phyloP scores from a whole-genome alignment of 495 filamentous ascomycete genomes.

The Trichocladium uniseriatum region DNA sequence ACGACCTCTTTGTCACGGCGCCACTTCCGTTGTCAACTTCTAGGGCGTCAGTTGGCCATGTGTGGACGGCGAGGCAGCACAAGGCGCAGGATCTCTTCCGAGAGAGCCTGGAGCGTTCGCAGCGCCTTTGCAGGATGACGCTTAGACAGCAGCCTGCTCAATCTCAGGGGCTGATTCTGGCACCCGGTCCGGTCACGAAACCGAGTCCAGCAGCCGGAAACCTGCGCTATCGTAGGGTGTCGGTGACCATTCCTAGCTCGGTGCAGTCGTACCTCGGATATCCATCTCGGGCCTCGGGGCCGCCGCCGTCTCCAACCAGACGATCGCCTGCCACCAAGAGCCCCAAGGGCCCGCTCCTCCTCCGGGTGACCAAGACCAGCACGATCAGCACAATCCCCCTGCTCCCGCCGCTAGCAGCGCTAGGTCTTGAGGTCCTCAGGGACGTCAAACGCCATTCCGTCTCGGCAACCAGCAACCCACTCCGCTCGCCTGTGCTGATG shows the following conservation, averaged over 20 bases:
- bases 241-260: not conserved
- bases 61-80: slow-evolving; percentile 2
- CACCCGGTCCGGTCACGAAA: not conserved
- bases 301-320: slow-evolving; percentile 4
- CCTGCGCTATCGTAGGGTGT: not conserved
- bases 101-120: slow-evolving; percentile 10
- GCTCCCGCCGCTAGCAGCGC: slow-evolving; percentile 7
- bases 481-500: not conserved
- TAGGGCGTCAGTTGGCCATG: not conserved
- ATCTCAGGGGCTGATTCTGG: slow-evolving; percentile 1
- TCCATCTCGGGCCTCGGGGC: slow-evolving; percentile 1
- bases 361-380: slow-evolving; percentile 12
- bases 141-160: slow-evolving; percentile 1
- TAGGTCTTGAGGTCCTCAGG: not conserved
- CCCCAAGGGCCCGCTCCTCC: slow-evolving; percentile 8
- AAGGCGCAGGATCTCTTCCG: slow-evolving; percentile 9
- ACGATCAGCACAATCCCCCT: slow-evolving; percentile 12
- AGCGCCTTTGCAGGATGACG: slow-evolving; percentile 5
- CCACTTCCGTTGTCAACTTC: not conserved
- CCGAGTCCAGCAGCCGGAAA: not conserved
- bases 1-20: slow-evolving; percentile 9
- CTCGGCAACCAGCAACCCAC: slow-evolving; percentile 1
- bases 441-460: not conserved
- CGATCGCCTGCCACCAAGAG: not conserved
- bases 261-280: not conserved